Base-by-base conservation (phyloP, 306 rosid species). In the Fragaria vesca region DNA sequence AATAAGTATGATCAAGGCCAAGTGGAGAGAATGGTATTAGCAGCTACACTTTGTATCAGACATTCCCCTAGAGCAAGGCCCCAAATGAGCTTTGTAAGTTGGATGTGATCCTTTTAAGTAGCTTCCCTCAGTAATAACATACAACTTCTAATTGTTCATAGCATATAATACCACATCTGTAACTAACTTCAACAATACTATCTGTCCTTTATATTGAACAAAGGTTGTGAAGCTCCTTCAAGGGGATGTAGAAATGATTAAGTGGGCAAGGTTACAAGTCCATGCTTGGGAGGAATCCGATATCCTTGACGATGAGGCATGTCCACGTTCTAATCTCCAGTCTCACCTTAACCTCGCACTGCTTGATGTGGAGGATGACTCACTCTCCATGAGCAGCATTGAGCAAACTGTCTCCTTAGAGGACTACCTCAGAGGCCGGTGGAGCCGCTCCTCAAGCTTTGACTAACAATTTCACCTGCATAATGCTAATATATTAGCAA, bases 381-480 rank as follows among this genome's bases (percentile, higher is more conserved):
- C 94, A n/a, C 89, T 86, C 88, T 93, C 99, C 83, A 76, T 88
- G 80, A 87, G 92, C 84, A 93, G 98, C 86, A 75, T 91, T 50
- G 93, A 88, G 82, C 99, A 91, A 24, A 83, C 84, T 62, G 86
- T 93, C 72, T 87, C 98, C 6, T 75, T 93, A 65, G 96, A 93
- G 83, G 97, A 93, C 81, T 96, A 96, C 80, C 79, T 96, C 81
- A 85, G 82, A 85, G 97, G 98, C 69, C 77, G 98, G 79, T 93
- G 97, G 93, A 93, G 99, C 88, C 93, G 93, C 36, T 86, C 94
- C 71, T 93, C 99, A 18, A 93, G 99, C 90, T 96, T 93, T 78
- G 98, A 96, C 90, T 96, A 84, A 90, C 81, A 71, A 30, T 8
- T 26, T 43, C 18, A 32, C 79, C 34, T 26, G 86, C 84, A 69